Evolutionary conservation across 2,329 filamentous ascomycete genomes (phyloP).

Genomic region (Camptophora hylomeconis): DNA sequence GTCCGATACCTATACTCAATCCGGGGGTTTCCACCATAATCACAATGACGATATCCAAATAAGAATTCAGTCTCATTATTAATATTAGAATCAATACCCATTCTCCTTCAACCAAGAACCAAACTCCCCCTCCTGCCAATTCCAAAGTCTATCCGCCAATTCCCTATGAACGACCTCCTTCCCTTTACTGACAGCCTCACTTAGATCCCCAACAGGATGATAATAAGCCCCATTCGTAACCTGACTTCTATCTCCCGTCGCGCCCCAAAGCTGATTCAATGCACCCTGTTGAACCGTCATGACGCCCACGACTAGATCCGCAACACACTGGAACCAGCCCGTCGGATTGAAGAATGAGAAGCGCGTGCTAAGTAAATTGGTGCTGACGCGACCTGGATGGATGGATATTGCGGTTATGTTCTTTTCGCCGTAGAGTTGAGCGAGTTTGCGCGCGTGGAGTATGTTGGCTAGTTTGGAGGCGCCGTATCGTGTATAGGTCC

Average conservation of each 20-base stretch:
- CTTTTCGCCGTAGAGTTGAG: conserved; percentile 26
- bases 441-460: conserved; percentile 29
- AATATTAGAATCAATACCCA: conserved; percentile 4
- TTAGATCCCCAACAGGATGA: conserved; percentile 19
- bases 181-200: neutral
- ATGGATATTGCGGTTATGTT: conserved; percentile 25
- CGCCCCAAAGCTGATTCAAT: conserved; percentile 21
- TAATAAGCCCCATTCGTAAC: conserved; percentile 21
- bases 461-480: conserved; percentile 38
- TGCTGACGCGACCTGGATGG: conserved; percentile 31
- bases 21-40: too few relatives aligned
- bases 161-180: conserved; percentile 4
- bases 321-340: conserved; percentile 6
- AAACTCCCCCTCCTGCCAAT: conserved; percentile 4
- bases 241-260: conserved; percentile 2
- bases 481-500: conserved; percentile 27
- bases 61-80: too few relatives aligned
- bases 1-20: too few relatives aligned
- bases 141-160: conserved; percentile 3
- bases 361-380: conserved; percentile 19
- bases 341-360: conserved; percentile 1
- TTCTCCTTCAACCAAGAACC: conserved; percentile 2
- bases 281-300: conserved; percentile 14
- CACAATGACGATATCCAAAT: too few relatives aligned
- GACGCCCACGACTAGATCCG: conserved; percentile 3